Evolutionary conservation across 345 rosid genomes (phyloP), one percentile per base, ranked within the genome.

Genomic region (Boechera retrofracta): DNA sequence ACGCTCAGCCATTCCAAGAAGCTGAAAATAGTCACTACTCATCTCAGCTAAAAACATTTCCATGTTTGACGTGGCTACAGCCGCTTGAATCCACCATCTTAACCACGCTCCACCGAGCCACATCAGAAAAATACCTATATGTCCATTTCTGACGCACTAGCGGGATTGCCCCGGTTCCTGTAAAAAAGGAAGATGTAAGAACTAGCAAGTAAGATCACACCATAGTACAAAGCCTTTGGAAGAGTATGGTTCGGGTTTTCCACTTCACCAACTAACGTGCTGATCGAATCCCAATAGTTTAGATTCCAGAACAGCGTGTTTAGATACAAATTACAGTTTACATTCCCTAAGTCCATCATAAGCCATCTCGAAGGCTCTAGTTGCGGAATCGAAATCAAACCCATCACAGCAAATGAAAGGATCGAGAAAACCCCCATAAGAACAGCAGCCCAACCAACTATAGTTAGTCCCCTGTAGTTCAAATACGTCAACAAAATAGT

Each of bases 11-110:
- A 90, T 90, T 8, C 93, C 96, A 13, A 90, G 77, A 69, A 90
- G 91, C 51, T 90, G 96, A 67, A 90, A 90, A n/a, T 93, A 87
- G 76, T 90, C 93, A 1, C 91, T 88, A 80, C 96, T 90, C 93
- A 90, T 90, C 80, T 90, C 91, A 0, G 91, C 91, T 38, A 88
- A 58, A 79, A 88, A 88, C 91, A 88, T 88, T 45, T 90, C 93
- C 89, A 87, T 85, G 77, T 90, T 90, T 54, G 93, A 86, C 65
- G 84, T 70, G 9, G 93, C 91, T 5, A 93, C 89, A 67, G 93
- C 96, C 1, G 78, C 91, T 78, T 88, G 96, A 74, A 90, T 78
- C 96, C 96, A 90, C 87, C 83, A 86, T 77, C 86, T 72, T 79
- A 90, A 81, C 96, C 96, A 90, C 7, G 81, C 84, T 66, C 96